These are phyloP conservation scores for Dactylellina cionopaga DNA, from an alignment of 2,329 filamentous ascomycete genomes.

Conservation along the genomic window DNA sequence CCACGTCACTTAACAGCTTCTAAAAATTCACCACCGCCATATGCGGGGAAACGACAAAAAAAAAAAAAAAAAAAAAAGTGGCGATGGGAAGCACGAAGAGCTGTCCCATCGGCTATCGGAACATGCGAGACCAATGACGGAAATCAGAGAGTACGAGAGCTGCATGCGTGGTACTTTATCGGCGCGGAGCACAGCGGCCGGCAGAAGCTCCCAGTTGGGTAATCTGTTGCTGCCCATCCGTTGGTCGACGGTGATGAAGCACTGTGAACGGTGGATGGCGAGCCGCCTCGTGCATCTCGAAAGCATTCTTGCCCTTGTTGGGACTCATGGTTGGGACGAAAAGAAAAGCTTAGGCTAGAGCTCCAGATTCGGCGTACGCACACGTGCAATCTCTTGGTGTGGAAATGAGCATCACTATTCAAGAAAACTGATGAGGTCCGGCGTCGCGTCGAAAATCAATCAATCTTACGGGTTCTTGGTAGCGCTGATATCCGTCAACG, in stretches of 20 bases:
- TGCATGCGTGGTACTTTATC: too few species aligned
- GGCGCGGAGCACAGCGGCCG: slow-evolving; percentile 13
- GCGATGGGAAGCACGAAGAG: slow-evolving; percentile 15
- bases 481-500: not conserved
- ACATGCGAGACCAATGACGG: slow-evolving; percentile 5
- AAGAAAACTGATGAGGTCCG: slow-evolving; percentile 7
- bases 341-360: not conserved
- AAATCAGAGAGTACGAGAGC: not conserved
- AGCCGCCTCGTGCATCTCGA: too few species aligned
- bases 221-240: slow-evolving; percentile 29
- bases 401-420: slow-evolving; percentile 42
- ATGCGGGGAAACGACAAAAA: too few species aligned
- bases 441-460: slow-evolving; percentile 40
- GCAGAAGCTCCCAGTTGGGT: slow-evolving; percentile 13
- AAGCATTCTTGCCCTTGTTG: slow-evolving; percentile 12
- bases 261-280: too few species aligned
- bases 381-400: slow-evolving; percentile 9
- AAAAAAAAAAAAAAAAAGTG: slow-evolving; percentile 2
- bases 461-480: slow-evolving; percentile 20
- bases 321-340: slow-evolving; percentile 32
- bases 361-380: slow-evolving; percentile 1
- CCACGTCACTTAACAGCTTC: slow-evolving; percentile 41
- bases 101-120: too few species aligned
- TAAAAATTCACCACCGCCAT: slow-evolving; percentile 34
- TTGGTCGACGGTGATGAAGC: slow-evolving; percentile 37